Conservation (phyloP, 208 protist genomes). For the Hexamita inflata region DNA sequence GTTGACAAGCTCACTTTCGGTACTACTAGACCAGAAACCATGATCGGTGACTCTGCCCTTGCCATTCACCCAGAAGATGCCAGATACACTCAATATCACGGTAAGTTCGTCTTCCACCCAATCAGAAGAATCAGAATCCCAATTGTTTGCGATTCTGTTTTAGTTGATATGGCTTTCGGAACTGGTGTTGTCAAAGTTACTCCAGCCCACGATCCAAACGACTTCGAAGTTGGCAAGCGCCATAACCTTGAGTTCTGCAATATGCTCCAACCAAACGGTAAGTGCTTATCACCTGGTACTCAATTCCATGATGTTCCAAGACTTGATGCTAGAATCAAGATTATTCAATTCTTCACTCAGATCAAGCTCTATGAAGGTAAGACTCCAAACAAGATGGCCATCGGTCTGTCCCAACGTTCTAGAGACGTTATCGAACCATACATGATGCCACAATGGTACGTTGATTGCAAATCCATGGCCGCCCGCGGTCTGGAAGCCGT, state of each 20-base stretch:
- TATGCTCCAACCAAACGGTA: slow-evolving; percentile 81
- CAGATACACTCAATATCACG: slow-evolving; percentile 64
- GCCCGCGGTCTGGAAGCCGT: slow-evolving; percentile 44
- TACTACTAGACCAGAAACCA: slow-evolving; percentile 93
- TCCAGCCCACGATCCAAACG: slow-evolving; percentile 97
- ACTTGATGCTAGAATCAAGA: slow-evolving; percentile 69
- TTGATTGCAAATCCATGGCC: slow-evolving; percentile 68
- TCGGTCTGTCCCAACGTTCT: slow-evolving; percentile 82
- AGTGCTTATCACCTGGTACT: slow-evolving; percentile 29
- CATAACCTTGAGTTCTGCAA: slow-evolving; percentile 77
- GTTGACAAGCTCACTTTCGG: slow-evolving; percentile 53
- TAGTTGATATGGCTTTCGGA: slow-evolving; percentile 92
- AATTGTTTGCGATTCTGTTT: slow-evolving; percentile 74
- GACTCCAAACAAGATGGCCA: slow-evolving; percentile 62
- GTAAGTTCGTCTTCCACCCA: slow-evolving; percentile 75
- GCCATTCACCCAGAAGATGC: slow-evolving; percentile 88
- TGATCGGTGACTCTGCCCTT: slow-evolving; percentile 90
- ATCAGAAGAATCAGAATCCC: slow-evolving; percentile 73
- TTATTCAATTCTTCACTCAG: slow-evolving; percentile 65
- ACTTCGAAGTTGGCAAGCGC: slow-evolving; percentile 84
- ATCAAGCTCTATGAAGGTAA: slow-evolving; percentile 67
- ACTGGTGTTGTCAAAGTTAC: slow-evolving; percentile 84
- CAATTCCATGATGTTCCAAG: slow-evolving; percentile 76
- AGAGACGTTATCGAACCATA: slow-evolving; percentile 94
- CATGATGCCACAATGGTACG: slow-evolving; percentile 97